Evolutionary conservation across 2,329 filamentous ascomycete species (phyloP).

Genomic region (Pleoardoris graminearum): DNA sequence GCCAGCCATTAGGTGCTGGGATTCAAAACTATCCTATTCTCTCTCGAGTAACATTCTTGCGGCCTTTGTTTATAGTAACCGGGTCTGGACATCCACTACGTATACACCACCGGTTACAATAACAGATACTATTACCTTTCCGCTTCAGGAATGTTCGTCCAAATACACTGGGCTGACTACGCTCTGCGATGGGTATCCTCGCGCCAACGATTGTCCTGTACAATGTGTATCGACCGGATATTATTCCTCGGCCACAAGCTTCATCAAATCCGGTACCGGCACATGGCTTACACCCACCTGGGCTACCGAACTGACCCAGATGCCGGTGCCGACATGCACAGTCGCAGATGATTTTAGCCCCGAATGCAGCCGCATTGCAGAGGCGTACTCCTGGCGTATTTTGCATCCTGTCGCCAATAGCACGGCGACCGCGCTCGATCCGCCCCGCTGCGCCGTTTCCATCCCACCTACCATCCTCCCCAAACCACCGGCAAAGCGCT

Average conservation of each 20-base stretch:
- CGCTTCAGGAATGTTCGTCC: neutral
- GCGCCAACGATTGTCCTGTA: neutral
- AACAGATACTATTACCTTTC: neutral
- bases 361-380: neutral
- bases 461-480: neutral
- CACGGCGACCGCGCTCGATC: neutral
- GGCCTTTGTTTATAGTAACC: neutral
- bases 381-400: neutral
- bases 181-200: slow-evolving; percentile 10
- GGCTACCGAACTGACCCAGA: slow-evolving; percentile 6
- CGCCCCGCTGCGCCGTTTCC: neutral
- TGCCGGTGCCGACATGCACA: slow-evolving; percentile 2
- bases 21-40: neutral
- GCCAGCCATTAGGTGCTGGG: slow-evolving; percentile 2
- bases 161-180: slow-evolving; percentile 2
- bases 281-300: slow-evolving; percentile 6
- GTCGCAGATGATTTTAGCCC: slow-evolving; percentile 4
- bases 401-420: neutral
- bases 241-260: neutral
- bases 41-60: neutral
- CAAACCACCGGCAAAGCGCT: neutral
- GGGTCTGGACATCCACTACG: neutral
- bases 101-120: neutral
- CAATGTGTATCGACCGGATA: neutral
- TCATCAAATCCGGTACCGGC: neutral